Percentiles rank a stretch among this genome's conserved stretches.
These are phyloP conservation scores for Mycena floridula DNA, from an alignment of 768 basidiomycete genomes.

Conservation along the genomic window DNA sequence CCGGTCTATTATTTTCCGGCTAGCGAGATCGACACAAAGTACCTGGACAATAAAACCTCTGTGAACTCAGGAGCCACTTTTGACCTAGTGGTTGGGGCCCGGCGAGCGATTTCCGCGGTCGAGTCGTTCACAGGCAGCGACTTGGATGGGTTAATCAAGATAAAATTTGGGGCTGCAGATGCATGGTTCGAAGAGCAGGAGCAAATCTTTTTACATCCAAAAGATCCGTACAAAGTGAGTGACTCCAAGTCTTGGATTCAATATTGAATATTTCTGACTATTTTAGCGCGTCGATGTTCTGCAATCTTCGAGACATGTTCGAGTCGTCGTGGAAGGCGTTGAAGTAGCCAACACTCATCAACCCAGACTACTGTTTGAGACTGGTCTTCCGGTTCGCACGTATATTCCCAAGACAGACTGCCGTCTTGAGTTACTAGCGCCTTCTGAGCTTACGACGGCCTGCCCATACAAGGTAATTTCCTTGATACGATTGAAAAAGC, in stretches of 20 bases:
- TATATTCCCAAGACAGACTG: constrained; percentile 59
- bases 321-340: constrained; percentile 54
- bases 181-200: constrained; percentile 72
- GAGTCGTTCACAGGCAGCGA: constrained; percentile 22
- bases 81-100: constrained; percentile 39
- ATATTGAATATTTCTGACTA: no score
- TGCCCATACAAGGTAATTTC: constrained; percentile 74
- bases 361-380: constrained; percentile 55
- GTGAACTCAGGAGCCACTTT: constrained; percentile 20
- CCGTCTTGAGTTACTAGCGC: constrained; percentile 40
- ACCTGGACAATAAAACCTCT: constrained; percentile 21
- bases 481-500: no score
- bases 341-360: constrained; percentile 53
- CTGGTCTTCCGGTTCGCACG: constrained; percentile 46
- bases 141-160: constrained; percentile 40
- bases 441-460: constrained; percentile 37
- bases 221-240: constrained; percentile 63
- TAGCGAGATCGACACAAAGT: constrained; percentile 37
- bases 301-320: constrained; percentile 53
- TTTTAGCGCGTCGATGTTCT: constrained; percentile 54
- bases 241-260: constrained; percentile 1
- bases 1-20: constrained; percentile 49
- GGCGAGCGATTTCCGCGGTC: constrained; percentile 32
- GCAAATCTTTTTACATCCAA: constrained; percentile 51
- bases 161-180: constrained; percentile 46